A percentile compares a stretch with the other conserved stretches of the same genome.
Evolutionary conservation across 2,329 filamentous ascomycete species (phyloP).

Genomic region (Coleophoma crateriformis): DNA sequence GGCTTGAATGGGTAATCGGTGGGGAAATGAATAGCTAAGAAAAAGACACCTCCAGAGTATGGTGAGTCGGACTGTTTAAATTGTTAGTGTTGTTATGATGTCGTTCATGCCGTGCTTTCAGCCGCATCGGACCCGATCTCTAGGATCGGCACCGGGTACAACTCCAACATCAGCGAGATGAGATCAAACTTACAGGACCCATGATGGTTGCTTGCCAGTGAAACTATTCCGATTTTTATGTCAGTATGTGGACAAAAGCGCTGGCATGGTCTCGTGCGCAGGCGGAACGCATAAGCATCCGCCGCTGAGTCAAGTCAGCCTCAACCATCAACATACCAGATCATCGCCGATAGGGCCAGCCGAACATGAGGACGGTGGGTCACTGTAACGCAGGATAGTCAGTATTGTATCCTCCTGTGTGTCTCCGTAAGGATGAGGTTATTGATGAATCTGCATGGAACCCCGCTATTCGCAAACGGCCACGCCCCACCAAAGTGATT

Average conservation of each 20-base stretch:
- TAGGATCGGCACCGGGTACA: slow-evolving; percentile 4
- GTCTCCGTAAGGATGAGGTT: slow-evolving; percentile 13
- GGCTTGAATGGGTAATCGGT: slow-evolving; percentile 99
- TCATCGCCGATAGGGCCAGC: slow-evolving; percentile 96
- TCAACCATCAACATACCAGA: slow-evolving; percentile 63
- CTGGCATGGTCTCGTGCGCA: slow-evolving; percentile 16
- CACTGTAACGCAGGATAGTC: slow-evolving; percentile 48
- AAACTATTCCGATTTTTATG: slow-evolving; percentile 55
- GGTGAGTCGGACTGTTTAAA: slow-evolving; percentile 76
- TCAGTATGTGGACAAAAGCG: slow-evolving; percentile 24
- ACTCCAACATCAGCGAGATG: slow-evolving; percentile 14
- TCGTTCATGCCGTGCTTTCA: slow-evolving; percentile 7
- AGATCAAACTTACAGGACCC: slow-evolving; percentile 75
- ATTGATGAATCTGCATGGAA: slow-evolving; percentile 26
- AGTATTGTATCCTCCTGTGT: slow-evolving; percentile 9
- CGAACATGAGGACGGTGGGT: slow-evolving; percentile 97
- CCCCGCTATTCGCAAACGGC: slow-evolving; percentile 23
- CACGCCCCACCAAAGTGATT: slow-evolving; percentile 15
- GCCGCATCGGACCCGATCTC: slow-evolving; percentile 6
- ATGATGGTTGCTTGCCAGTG: slow-evolving; percentile 99
- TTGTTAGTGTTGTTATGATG: slow-evolving; percentile 8
- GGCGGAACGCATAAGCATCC: not conserved
- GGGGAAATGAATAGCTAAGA: slow-evolving; percentile 97
- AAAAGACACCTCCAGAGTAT: slow-evolving; percentile 98
- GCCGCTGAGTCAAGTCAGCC: no score